phyloP scores from a whole-genome alignment of 345 rosid species.

The Pseudoturritis turrita region DNA sequence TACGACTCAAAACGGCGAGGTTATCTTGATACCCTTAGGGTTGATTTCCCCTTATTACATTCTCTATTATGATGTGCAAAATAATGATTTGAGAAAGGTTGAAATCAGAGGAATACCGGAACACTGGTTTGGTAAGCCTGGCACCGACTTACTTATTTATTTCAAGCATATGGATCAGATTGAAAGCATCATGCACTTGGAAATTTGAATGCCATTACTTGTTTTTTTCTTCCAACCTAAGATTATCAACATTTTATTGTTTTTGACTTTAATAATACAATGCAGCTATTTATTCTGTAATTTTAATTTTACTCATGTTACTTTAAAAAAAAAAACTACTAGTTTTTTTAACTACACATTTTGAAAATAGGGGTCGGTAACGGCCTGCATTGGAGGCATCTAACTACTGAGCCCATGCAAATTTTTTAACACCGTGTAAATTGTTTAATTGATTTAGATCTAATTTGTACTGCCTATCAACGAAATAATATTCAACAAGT shows the following conservation, averaged over 20 bases:
- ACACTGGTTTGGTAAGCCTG: background rate
- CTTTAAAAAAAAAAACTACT: too few species aligned
- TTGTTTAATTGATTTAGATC: too few species aligned
- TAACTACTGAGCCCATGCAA: too few species aligned
- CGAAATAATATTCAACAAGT: too few species aligned
- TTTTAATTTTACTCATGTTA: too few species aligned
- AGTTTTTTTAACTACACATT: too few species aligned
- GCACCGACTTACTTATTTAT: background rate
- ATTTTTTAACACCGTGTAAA: too few species aligned
- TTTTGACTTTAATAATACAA: background rate
- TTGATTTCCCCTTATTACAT: background rate
- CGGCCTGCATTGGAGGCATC: too few species aligned
- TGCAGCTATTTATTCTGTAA: too few species aligned
- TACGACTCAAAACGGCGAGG: background rate
- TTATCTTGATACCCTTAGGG: background rate
- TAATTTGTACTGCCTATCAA: too few species aligned
- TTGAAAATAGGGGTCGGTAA: too few species aligned
- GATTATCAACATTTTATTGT: background rate
- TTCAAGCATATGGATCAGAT: background rate
- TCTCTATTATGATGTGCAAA: background rate
- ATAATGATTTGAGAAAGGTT: background rate
- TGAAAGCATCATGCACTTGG: slow-evolving; percentile 1
- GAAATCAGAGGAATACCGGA: background rate
- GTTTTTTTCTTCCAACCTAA: background rate
- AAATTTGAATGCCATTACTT: background rate